Evolutionary conservation across 129 eudicot species (phyloP), one percentile per base, ranked within the genome.

Genomic region (Dittrichia graveolens): DNA sequence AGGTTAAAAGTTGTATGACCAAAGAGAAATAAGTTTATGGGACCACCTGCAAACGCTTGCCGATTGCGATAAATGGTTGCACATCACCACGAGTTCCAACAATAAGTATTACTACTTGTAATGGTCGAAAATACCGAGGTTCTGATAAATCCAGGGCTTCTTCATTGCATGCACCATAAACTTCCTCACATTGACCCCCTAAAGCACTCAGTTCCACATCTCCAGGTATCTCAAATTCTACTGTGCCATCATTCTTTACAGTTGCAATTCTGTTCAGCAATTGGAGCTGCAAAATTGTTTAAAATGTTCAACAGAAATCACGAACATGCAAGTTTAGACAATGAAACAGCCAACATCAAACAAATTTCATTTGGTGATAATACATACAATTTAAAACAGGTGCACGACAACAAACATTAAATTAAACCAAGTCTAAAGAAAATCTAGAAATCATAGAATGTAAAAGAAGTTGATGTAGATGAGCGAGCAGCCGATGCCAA

Each of bases 71-170:
- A 78, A 95, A 95, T 48, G 99, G 99, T 67, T 95, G 99, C 75
- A 95, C 99, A 80, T 95, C 99, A 61, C 99, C 99, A 63, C 99
- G 99, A 55, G 99, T 95, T 68, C 99, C 99, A 68, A 95, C 99
- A 67, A 95, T 95, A 71, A 95, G 96, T 78, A 95, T 88, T 57
- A 88, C 97, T 69, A 95, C 67, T 83, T 91, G 97, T 72, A 95
- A 53, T 14, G 99, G 99, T 50, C 91, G 91, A 77, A 86, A 83
- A 76, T 85, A 74, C 52, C 81, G 91, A 75, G 91, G 89, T 64
- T 91, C 99, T 50, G 80, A 65, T 44, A 82, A 79, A 63, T 90
- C 91, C 44, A 79, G 76, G 52, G 83, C 67, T 35, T 82, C 97
- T 37, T 88, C 90, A 54, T 63, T 73, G 71, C 70, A 88, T 73